Evolutionary conservation across 139 green algal species (phyloP), one percentile per base, ranked within the genome.

Genomic region (Closterium sp.): DNA sequence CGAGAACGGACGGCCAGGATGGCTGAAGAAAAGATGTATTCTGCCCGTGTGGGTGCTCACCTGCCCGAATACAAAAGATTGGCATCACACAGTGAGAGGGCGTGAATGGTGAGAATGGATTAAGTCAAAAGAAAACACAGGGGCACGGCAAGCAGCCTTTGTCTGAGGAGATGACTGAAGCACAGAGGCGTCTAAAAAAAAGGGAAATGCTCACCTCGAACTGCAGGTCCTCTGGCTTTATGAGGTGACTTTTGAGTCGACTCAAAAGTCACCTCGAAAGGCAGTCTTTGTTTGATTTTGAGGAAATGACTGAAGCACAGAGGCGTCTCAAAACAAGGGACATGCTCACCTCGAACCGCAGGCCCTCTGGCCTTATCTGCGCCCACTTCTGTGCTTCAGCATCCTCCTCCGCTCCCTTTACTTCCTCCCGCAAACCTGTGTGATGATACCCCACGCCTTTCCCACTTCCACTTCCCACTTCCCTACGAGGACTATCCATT

Each of bases 31-130:
- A 19, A 87, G 31, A 87, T 87, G 84, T 3, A 87, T 34, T 23
- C 84, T 87, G 31, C 84, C 84, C 31, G 84, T 87, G 32, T 87
- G 84, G 25, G 23, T 87, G 84, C 84, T 87, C 84, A 87, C 84
- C 84, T 87, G 32, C 10, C 32, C 32, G 30, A 87, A 23, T 34
- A 28, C 66, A n/a, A 23, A 84, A 23, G 66, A 19, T n/a, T 84
- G 21, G 23, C 23, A 84, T 84, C 19, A n/a, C 23, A 19, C 19
- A 19, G 19, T 23, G 23, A n/a, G 23, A 84, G 66, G 21, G 23
- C 66, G 23, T 84, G 66, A n/a, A n/a, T n/a, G n/a, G n/a, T n/a
- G n/a, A n/a, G n/a, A n/a, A n/a, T n/a, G n/a, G n/a, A n/a, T n/a
- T n/a, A n/a, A n/a, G n/a, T n/a, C n/a, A n/a, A n/a, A n/a, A n/a